Base-by-base conservation (phyloP, 2,329 filamentous ascomycete species). In the Phyllosticta citribraziliensis region DNA sequence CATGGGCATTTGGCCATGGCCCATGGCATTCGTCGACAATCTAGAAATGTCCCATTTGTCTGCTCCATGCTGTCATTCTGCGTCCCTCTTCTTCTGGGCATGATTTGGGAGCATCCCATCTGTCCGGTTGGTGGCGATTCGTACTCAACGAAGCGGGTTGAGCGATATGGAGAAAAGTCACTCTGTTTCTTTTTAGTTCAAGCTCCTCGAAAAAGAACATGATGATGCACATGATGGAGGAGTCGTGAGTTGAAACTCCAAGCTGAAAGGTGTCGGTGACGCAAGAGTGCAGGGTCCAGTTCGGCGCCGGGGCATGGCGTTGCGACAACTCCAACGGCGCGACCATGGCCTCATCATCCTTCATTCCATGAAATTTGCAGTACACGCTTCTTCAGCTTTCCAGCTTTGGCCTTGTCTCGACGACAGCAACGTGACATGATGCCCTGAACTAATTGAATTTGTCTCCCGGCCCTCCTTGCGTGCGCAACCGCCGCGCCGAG, bases 381-480 rank as follows among this genome's bases (percentile, higher is more conserved):
- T n/a, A 8, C 40, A 17, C 40, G 8, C 40, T 8, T 17, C 40
- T 8, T 3, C 40, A 1, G 4, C 40, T 47, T 17, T n/a, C 6
- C 17, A 8, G 17, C 14, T 17, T 19, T n/a, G 6, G 5, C 40
- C 40, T n/a, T 6, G n/a, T 6, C 40, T 5, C 17, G 14, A 47
- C 40, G 40, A 47, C 40, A 3, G 14, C 17, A 8, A 5, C n/a
- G 40, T 47, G 40, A 47, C 47, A 61, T 61, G 58, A 50, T 55
- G 55, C 54, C 54, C 20, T 61, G 54, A 61, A 24, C 52, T 27
- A 22, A 25, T 40, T 27, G 19, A 19, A 20, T 12, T 47, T 55
- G 8, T 25, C 33, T 52, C 10, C 50, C 30, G 9, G 17, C 47
- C 19, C 60, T 62, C 60, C 60, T 62, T 62, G 60, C 60, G 22